These are phyloP conservation scores for Ceratorhiza oryzae-sativae DNA, from an alignment of 1,284 basidiomycete genomes.

Conservation along the genomic window DNA sequence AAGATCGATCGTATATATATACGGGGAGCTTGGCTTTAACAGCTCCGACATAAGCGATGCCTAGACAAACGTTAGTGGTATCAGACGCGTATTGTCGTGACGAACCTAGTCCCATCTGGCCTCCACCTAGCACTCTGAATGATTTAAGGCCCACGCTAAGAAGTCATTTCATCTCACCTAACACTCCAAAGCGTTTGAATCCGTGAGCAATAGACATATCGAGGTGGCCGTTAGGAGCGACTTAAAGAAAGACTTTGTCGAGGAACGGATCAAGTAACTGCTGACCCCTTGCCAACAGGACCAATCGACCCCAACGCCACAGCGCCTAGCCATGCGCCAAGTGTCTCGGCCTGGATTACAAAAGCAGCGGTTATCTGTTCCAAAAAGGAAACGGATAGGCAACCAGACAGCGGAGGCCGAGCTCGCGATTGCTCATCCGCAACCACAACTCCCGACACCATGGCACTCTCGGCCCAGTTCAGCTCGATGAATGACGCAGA, in stretches of 20 bases:
- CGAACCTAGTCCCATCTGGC: slow-evolving; percentile 71
- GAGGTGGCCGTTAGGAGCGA: slow-evolving; percentile 9
- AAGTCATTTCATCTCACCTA: slow-evolving; percentile 52
- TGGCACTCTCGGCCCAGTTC: neutral
- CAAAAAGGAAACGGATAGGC: too few species aligned
- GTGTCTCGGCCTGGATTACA: too few species aligned
- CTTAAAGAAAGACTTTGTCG: neutral
- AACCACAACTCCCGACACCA: too few species aligned
- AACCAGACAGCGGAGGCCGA: too few species aligned
- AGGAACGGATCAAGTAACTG: slow-evolving; percentile 37
- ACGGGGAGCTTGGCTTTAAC: slow-evolving; percentile 80
- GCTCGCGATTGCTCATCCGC: too few species aligned
- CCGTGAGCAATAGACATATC: slow-evolving; percentile 66
- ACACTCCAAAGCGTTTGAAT: slow-evolving; percentile 70
- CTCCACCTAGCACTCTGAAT: slow-evolving; percentile 57
- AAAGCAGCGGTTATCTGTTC: too few species aligned
- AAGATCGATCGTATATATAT: slow-evolving; percentile 71
- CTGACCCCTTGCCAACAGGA: too few species aligned
- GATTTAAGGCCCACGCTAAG: neutral
- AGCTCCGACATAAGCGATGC: slow-evolving; percentile 86
- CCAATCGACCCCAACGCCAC: too few species aligned
- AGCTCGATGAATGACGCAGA: slow-evolving; percentile 21
- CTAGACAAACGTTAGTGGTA: slow-evolving; percentile 47
- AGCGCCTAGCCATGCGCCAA: too few species aligned
- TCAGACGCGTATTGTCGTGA: neutral